Percentiles rank a stretch among this genome's conserved stretches.
phyloP scores from a whole-genome alignment of 2,329 filamentous ascomycete genomes.

The Leptographium galeiforme region DNA sequence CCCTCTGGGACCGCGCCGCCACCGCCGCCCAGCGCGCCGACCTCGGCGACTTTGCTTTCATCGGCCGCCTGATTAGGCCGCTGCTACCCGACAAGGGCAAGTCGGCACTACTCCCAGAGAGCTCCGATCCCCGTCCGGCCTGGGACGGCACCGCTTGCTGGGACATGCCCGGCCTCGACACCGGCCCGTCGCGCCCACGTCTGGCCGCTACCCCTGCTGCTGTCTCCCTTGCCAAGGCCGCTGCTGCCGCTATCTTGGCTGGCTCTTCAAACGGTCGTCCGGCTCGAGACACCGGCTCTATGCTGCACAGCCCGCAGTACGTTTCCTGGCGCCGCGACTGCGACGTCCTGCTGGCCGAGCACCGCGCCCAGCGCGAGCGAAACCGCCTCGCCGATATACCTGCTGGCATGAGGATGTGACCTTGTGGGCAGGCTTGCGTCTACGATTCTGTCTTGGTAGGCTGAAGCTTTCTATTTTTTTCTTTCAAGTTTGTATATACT shows the following conservation, averaged over 20 bases:
- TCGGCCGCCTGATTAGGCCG: background rate
- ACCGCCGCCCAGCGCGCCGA: background rate
- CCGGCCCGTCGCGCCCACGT: background rate
- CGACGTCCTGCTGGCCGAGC: slow-evolving; percentile 3
- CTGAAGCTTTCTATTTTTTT: too few species aligned
- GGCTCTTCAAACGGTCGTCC: background rate
- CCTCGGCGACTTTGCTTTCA: background rate
- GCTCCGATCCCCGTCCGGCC: too few species aligned
- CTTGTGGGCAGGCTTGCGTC: too few species aligned
- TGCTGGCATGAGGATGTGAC: background rate
- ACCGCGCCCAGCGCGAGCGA: slow-evolving; percentile 3
- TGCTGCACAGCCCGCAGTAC: slow-evolving; percentile 1
- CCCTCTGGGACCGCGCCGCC: background rate
- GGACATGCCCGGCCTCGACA: background rate
- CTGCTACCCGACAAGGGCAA: background rate
- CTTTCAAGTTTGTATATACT: too few species aligned
- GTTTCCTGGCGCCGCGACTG: background rate
- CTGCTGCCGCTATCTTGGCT: background rate
- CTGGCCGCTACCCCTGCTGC: too few species aligned
- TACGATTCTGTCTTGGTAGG: background rate
- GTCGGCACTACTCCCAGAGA: background rate
- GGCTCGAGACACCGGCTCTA: background rate
- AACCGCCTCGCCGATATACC: background rate
- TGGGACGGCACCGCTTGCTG: background rate
- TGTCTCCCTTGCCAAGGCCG: background rate